Conservation (phyloP, 257 asterid species). For the Paraleonurus japonicus region DNA sequence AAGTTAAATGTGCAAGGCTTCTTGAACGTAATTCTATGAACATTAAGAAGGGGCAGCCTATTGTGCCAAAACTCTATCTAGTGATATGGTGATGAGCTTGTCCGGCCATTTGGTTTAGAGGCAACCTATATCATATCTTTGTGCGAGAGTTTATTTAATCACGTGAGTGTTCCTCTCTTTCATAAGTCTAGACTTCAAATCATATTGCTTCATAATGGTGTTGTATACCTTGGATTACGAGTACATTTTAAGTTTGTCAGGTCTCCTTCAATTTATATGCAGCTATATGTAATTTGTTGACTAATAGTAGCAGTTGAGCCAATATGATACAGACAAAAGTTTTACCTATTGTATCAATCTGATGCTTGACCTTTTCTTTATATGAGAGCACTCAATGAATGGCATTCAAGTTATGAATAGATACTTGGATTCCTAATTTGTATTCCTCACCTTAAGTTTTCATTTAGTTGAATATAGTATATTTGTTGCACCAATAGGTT, state of each 20-base stretch:
- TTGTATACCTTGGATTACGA: background rate
- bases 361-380: constrained; percentile 1
- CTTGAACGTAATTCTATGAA: background rate
- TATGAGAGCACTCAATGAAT: background rate
- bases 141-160: background rate
- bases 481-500: background rate
- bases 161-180: background rate
- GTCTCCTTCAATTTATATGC: constrained; percentile 8
- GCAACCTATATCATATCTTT: background rate
- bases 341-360: constrained; percentile 6
- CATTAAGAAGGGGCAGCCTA: background rate
- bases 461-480: constrained; percentile 8
- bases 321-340: background rate
- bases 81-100: background rate
- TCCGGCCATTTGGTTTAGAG: constrained; percentile 1
- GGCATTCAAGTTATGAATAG: constrained; percentile 2
- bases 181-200: constrained; percentile 5
- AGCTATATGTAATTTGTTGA: background rate
- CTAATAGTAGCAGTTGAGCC: background rate
- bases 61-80: background rate
- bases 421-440: constrained; percentile 6
- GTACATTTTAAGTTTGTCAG: background rate
- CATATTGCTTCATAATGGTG: background rate
- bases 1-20: background rate
- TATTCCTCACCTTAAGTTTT: background rate